Base-by-base conservation (phyloP, 192 early-diverging fungal genomes). In the Rhizophlyctis rosea region DNA sequence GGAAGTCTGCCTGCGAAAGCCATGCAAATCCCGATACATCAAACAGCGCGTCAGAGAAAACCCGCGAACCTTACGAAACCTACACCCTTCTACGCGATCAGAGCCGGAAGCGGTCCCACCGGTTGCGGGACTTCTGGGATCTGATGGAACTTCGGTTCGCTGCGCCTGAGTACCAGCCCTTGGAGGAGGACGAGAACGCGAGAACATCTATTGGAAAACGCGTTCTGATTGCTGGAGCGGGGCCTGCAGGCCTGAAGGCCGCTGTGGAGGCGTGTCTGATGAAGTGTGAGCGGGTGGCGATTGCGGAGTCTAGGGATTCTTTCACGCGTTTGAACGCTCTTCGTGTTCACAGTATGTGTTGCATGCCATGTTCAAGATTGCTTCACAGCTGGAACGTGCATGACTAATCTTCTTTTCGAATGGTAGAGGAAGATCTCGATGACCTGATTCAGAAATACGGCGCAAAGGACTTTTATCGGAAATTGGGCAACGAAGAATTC, bases 301-400 rank as follows among this genome's bases (percentile, higher is more conserved):
- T 67, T 11, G 18, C 61, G 0, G 65, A 67, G 50, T n/a, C n/a
- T n/a, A 2, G 5, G 50, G 58, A 62, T 30, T 51, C 58, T n/a
- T 67, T 67, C 50, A 61, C 27, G 57, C 18, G 65, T 2, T 29
- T 47, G 27, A 67, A 67, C 35, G 65, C 61, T 9, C 53, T 67
- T 57, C n/a, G 60, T 34, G 61, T 67, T 9, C 60, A 62, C 44
- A 16, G n/a, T n/a, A n/a, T n/a, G n/a, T n/a, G n/a, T n/a, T n/a
- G n/a, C n/a, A n/a, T n/a, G n/a, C n/a, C n/a, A n/a, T n/a, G n/a
- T n/a, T n/a, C n/a, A n/a, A n/a, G n/a, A n/a, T n/a, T n/a, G n/a
- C n/a, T n/a, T n/a, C n/a, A n/a, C n/a, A n/a, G n/a, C n/a, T n/a
- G n/a, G n/a, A n/a, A n/a, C n/a, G n/a, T n/a, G n/a, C n/a, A n/a